phyloP scores from a whole-genome alignment of 139 green algal genomes.

The Asterochloris erici region DNA sequence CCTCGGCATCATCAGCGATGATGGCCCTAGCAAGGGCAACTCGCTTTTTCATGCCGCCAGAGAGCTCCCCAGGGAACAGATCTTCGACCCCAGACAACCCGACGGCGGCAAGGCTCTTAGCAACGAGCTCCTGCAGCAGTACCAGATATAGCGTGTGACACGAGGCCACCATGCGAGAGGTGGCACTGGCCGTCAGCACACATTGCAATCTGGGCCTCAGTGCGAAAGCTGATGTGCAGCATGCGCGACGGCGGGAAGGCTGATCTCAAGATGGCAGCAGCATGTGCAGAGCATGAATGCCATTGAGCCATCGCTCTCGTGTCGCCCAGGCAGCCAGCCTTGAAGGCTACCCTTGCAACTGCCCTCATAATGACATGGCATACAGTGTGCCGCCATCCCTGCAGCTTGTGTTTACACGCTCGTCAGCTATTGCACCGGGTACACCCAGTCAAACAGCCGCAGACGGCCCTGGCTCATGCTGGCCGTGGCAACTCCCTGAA shows the following conservation, averaged over 20 bases:
- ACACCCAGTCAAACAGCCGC: too few relatives aligned
- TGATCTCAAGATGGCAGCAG: too few relatives aligned
- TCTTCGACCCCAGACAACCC: conserved; percentile 88
- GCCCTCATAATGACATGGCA: too few relatives aligned
- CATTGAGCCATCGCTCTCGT: too few relatives aligned
- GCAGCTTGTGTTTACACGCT: too few relatives aligned
- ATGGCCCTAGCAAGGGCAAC: conserved; percentile 92
- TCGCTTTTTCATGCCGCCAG: conserved; percentile 98
- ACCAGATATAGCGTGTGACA: background rate
- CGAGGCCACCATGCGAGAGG: background rate
- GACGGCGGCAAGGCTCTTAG: conserved; percentile 78
- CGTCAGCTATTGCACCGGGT: too few relatives aligned
- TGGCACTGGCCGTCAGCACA: background rate
- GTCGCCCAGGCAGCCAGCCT: too few relatives aligned
- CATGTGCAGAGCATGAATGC: too few relatives aligned
- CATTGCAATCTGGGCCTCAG: background rate
- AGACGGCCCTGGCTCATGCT: too few relatives aligned
- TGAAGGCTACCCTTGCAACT: too few relatives aligned
- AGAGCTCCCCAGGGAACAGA: conserved; percentile 89
- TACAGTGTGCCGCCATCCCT: too few relatives aligned
- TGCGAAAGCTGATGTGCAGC: background rate
- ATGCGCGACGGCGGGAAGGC: background rate
- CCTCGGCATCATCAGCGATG: conserved; percentile 43
- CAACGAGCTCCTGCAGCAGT: conserved; percentile 56
- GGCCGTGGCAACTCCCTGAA: too few relatives aligned